A percentile compares a stretch with the other conserved stretches of the same genome.
These are phyloP conservation scores for Stachybotrys chlorohalonatus DNA, from an alignment of 2,329 filamentous ascomycete species.

Conservation along the genomic window DNA sequence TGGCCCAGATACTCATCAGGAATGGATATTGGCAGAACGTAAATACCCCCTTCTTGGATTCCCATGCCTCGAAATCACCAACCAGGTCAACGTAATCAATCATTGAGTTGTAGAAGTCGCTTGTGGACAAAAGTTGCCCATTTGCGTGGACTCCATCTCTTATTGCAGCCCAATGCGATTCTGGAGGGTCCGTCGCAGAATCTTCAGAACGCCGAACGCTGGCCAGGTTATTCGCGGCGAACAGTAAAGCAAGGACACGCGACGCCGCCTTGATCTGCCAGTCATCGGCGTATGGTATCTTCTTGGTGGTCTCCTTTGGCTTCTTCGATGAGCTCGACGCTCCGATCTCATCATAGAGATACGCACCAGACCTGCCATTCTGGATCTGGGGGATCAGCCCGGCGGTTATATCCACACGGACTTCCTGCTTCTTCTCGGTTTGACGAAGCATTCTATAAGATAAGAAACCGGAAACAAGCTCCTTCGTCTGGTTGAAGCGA, in stretches of 20 bases:
- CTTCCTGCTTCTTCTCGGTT: slow-evolving; percentile 54
- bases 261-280: slow-evolving; percentile 84
- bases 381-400: slow-evolving; percentile 67
- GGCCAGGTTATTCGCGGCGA: slow-evolving; percentile 64
- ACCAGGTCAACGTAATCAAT: slow-evolving; percentile 82
- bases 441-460: slow-evolving; percentile 70
- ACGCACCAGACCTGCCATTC: slow-evolving; percentile 55
- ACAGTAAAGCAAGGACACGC: slow-evolving; percentile 70
- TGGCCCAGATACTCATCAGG: slow-evolving; percentile 83
- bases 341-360: slow-evolving; percentile 69
- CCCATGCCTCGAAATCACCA: slow-evolving; percentile 82
- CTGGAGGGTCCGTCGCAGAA: slow-evolving; percentile 6
- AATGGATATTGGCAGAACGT: slow-evolving; percentile 91
- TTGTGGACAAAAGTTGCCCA: slow-evolving; percentile 67
- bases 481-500: slow-evolving; percentile 65
- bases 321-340: slow-evolving; percentile 41
- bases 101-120: slow-evolving; percentile 79
- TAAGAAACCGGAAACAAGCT: slow-evolving; percentile 69
- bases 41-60: slow-evolving; percentile 64
- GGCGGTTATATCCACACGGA: slow-evolving; percentile 51
- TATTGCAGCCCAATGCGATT: slow-evolving; percentile 12
- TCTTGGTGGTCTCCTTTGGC: slow-evolving; percentile 43
- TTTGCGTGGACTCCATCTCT: slow-evolving; percentile 22
- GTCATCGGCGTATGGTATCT: slow-evolving; percentile 64
- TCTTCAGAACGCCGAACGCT: slow-evolving; percentile 25